Base-by-base conservation (phyloP, 2,329 filamentous ascomycete genomes). In the Apiospora pterosperma region DNA sequence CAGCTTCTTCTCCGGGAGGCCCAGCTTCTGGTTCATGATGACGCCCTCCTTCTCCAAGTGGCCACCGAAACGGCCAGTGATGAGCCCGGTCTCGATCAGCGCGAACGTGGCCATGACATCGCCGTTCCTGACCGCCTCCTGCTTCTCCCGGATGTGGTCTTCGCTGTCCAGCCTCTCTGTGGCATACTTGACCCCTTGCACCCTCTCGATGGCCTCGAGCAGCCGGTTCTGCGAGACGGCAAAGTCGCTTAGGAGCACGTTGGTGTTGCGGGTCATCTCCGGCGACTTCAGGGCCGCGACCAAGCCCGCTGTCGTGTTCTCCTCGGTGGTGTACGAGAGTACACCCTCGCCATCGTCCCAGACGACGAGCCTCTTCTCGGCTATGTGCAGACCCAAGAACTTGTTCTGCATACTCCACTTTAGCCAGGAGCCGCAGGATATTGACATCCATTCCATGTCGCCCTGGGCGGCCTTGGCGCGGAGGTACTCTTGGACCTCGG, bases 141-240 rank as follows among this genome's bases (percentile, higher is more conserved):
- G 68, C 66, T 76, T 74, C 64, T 75, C 69, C 62, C 69, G 63
- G 58, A 75, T 71, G 38, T 73, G 60, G n/a, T 67, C 66, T 3
- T 64, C 38, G 58, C 71, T 74, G 36, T 76, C 67, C 38, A 77
- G 41, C 2, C 36, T 68, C 44, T 75, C 72, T 1, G 66, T 69
- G 4, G 55, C 41, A 61, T 75, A 75, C 44, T 80, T 79, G n/a
- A 81, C 75, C 2, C 82, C 78, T 65, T 84, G 80, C 5, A 82
- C 77, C 14, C 80, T 78, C 70, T 86, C 83, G 3, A 85, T 74
- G 10, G 82, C 80, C 61, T 82, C 82, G 48, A 85, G 67, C 14
- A 78, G 58, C 63, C 75, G 68, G 42, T 68, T 72, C 67, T 76
- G 76, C 6, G 72, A 74, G 21, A 73, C 65, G 1, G 70, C 71